Conservation (phyloP, 768 basidiomycete genomes). For the Cyclocybe cylindracea region DNA sequence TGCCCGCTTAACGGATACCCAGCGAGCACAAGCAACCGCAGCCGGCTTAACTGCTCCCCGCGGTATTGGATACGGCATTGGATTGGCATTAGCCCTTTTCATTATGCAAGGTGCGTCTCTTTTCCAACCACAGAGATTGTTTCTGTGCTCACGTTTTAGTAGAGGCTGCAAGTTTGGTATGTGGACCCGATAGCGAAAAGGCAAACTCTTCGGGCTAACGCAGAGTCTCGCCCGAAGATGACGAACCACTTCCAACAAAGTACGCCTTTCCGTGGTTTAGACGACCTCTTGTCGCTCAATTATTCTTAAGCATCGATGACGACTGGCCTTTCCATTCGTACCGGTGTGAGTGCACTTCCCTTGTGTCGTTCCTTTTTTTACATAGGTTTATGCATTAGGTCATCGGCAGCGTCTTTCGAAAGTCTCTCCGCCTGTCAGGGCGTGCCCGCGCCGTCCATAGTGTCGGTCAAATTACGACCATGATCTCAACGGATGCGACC, state of each 20-base stretch:
- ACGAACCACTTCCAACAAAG: conserved; percentile 49
- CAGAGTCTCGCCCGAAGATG: conserved; percentile 25
- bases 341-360: conserved; percentile 34
- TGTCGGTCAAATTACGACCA: conserved; percentile 68
- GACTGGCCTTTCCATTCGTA: conserved; percentile 47
- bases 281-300: background rate
- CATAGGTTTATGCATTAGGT: conserved; percentile 23
- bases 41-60: conserved; percentile 34
- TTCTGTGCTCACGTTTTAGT: background rate
- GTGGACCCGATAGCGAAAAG: conserved; percentile 8
- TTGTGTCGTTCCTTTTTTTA: background rate
- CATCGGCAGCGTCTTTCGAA: conserved; percentile 57
- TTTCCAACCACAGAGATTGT: background rate
- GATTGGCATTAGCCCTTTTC: conserved; percentile 57
- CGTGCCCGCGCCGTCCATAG: conserved; percentile 57
- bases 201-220: background rate
- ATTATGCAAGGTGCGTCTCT: conserved; percentile 54
- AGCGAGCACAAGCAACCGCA: conserved; percentile 28
- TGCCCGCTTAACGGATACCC: conserved; percentile 33
- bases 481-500: conserved; percentile 66
- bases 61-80: conserved; percentile 63
- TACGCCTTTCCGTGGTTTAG: conserved; percentile 7
- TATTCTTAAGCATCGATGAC: conserved; percentile 37
- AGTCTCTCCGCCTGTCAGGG: conserved; percentile 67
- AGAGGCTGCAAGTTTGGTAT: conserved; percentile 44